These are phyloP conservation scores for Erythrophleum fordii DNA, from an alignment of 306 rosid species.

Conservation along the genomic window DNA sequence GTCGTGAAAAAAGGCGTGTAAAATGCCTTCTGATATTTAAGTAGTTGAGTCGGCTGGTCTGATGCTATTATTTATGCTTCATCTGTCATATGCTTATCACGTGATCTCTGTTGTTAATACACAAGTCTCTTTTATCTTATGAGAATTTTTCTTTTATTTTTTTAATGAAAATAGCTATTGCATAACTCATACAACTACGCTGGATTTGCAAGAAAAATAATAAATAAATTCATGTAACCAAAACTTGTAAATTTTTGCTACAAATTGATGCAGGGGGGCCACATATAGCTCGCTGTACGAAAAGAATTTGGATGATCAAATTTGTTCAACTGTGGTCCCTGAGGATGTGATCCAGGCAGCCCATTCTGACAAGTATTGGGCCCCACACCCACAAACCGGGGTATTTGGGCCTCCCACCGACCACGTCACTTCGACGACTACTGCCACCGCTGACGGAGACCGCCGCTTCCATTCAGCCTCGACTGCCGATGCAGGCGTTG, in stretches of 20 bases:
- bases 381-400: constrained; percentile 89
- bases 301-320: constrained; percentile 80
- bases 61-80: too few species aligned
- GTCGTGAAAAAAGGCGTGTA: not conserved
- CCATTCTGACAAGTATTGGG: constrained; percentile 75
- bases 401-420: constrained; percentile 77
- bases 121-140: too few species aligned
- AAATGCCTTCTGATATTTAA: not conserved
- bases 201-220: too few species aligned
- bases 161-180: too few species aligned
- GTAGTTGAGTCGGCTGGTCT: too few species aligned
- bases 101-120: not conserved
- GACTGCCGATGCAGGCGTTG: constrained; percentile 26
- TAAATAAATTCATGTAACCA: not conserved
- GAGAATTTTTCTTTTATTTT: too few species aligned
- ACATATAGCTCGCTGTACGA: constrained; percentile 69
- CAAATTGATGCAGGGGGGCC: constrained; percentile 59
- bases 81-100: not conserved
- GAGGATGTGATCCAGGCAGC: constrained; percentile 71
- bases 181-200: too few species aligned
- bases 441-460: constrained; percentile 14
- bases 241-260: not conserved
- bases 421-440: not conserved
- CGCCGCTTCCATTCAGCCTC: constrained; percentile 26
- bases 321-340: constrained; percentile 52